Evolutionary conservation across 305 asterid species (phyloP).

Genomic region (Ajuga reptans): DNA sequence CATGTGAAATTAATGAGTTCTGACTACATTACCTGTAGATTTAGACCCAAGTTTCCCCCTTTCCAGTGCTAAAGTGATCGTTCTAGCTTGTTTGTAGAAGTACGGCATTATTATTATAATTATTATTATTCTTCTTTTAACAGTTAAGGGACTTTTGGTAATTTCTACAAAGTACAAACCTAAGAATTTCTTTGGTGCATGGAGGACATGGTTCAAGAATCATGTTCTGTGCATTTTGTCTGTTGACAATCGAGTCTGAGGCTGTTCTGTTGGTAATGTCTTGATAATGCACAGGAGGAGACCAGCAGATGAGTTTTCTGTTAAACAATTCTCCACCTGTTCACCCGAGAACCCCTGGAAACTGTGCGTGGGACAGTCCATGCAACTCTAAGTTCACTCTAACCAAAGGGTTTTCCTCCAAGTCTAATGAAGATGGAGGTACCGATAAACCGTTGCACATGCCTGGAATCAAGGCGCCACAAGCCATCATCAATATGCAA

Average conservation of each 20-base stretch:
- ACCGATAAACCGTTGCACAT: conserved; percentile 31
- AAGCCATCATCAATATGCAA: conserved; percentile 32
- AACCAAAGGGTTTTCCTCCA: conserved; percentile 36
- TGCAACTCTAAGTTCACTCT: conserved; percentile 52
- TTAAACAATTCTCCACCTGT: conserved; percentile 33
- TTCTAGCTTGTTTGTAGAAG: too few species aligned
- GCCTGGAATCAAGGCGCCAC: conserved; percentile 33
- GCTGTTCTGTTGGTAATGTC: not conserved
- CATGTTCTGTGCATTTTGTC: not conserved
- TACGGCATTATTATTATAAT: too few species aligned
- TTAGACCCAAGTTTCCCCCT: too few species aligned
- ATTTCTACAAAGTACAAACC: too few species aligned
- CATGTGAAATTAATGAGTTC: too few species aligned
- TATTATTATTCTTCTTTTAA: too few species aligned
- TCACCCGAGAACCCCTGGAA: conserved; percentile 31
- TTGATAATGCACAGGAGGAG: conserved; percentile 31
- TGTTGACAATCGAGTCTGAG: not conserved
- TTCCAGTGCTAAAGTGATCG: too few species aligned
- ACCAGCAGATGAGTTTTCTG: conserved; percentile 45
- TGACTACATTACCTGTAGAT: too few species aligned
- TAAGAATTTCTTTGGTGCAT: too few species aligned
- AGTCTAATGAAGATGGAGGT: conserved; percentile 35
- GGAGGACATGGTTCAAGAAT: too few species aligned
- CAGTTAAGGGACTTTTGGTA: too few species aligned
- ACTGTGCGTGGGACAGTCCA: conserved; percentile 42